These are phyloP conservation scores for Olyra latifolia DNA, from an alignment of 176 grass and related monocot species.

Conservation along the genomic window DNA sequence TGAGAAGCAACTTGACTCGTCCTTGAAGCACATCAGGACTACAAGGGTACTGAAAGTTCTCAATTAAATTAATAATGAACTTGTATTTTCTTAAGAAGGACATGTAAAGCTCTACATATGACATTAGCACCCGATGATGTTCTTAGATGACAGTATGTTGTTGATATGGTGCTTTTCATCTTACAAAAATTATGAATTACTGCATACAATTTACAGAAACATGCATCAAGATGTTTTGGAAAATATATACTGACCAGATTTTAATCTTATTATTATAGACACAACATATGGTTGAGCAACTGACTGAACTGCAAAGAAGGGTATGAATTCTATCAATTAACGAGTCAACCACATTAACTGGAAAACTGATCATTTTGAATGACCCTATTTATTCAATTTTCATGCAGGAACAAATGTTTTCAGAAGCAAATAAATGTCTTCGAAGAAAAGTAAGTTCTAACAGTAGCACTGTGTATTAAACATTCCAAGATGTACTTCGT, in stretches of 20 bases:
- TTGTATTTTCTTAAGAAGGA: not conserved
- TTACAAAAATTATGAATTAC: not conserved
- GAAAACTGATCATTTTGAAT: not conserved
- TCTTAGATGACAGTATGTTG: not conserved
- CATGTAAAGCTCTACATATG: not conserved
- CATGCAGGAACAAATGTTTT: constrained; percentile 82
- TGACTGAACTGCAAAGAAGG: constrained; percentile 67
- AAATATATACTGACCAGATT: not conserved
- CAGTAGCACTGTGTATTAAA: not conserved
- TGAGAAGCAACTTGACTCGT: constrained; percentile 82
- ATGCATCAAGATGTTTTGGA: not conserved
- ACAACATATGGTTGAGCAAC: constrained; percentile 65
- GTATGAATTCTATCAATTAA: constrained; percentile 32
- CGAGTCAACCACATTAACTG: not conserved
- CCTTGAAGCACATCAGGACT: constrained; percentile 86
- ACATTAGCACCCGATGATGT: not conserved
- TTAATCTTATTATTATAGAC: constrained; percentile 49
- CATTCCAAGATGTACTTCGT: not conserved
- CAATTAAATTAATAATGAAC: not conserved
- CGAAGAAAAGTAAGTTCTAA: constrained; percentile 76
- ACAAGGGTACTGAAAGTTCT: constrained; percentile 61
- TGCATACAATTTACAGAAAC: not conserved
- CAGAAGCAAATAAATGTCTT: constrained; percentile 76
- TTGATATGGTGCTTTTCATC: not conserved
- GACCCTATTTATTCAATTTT: constrained; percentile 19